Evolutionary conservation across 2,329 filamentous ascomycete genomes (phyloP), one percentile per base, ranked within the genome.

Genomic region (Hypoxylon sp.): DNA sequence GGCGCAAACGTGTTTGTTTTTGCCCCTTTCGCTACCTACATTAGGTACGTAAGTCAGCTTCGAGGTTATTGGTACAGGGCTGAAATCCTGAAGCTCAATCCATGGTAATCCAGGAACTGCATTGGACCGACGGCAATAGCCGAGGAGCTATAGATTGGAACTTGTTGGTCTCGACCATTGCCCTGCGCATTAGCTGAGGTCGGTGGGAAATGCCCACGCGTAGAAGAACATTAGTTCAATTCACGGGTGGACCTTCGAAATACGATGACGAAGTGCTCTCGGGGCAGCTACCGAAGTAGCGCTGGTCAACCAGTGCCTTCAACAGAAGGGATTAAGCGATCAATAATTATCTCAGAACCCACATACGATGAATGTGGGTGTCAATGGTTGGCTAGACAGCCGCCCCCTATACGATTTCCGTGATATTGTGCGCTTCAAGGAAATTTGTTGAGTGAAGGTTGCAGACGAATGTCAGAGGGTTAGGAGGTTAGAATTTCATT

Each of bases 101-200:
- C 50, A 48, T 61, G 24, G 31, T 44, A 35, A n/a, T 42, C 37
- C 29, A 31, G 42, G 48, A 57, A 19, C 39, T 17, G 42, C 52
- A 29, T 48, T 39, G 22, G 29, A 42, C 22, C 31, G 46, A 42
- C 24, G 33, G 57, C 52, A 50, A 56, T 13, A 13, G 42, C 44
- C 42, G 26, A 66, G 58, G 13, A 29, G 24, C 33, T 37, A 35
- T 19, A 31, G 39, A 56, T 54, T 31, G 19, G 63, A 54, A 70
- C 67, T 67, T 46, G 47, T 44, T 67, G 67, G 57, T 47, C 48
- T 56, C 33, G 46, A 62, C 37, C 59, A 65, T 68, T 64, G 65
- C 35, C 60, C 65, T 14, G 33, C 62, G 61, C 50, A 39, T 62
- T 22, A 51, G 26, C 53, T 60, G n/a, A 53, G 33, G 47, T 11